Percentiles rank a stretch among this genome's conserved stretches.
phyloP scores from a whole-genome alignment of 441 rosid genomes.

The Biscutella laevigata region DNA sequence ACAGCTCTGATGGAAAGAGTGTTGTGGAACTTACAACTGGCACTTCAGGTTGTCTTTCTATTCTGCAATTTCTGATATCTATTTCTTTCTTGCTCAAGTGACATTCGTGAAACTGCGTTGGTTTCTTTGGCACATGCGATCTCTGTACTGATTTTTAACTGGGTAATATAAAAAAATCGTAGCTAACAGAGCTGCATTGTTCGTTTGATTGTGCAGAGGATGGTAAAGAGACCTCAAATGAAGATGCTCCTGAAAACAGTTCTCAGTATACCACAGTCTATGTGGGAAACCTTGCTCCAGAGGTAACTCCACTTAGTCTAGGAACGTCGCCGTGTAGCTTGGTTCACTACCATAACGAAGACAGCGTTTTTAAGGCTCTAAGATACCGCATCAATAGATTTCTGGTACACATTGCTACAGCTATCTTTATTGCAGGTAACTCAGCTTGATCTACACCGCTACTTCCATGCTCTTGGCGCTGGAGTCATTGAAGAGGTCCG shows the following conservation, averaged over 20 bases:
- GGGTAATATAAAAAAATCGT: too few species aligned
- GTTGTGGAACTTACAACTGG: slow-evolving; percentile 53
- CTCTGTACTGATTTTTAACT: too few species aligned
- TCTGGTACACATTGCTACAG: neutral
- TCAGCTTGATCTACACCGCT: slow-evolving; percentile 54
- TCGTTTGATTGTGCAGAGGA: slow-evolving; percentile 52
- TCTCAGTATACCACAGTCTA: slow-evolving; percentile 66
- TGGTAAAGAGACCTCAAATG: slow-evolving; percentile 44
- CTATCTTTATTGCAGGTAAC: slow-evolving; percentile 47
- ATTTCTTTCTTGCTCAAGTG: too few species aligned
- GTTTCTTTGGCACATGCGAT: too few species aligned
- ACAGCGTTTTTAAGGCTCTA: too few species aligned
- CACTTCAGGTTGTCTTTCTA: slow-evolving; percentile 37
- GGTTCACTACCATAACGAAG: too few species aligned
- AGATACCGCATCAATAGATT: too few species aligned
- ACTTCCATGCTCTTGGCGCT: slow-evolving; percentile 53
- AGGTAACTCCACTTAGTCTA: too few species aligned
- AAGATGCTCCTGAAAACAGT: slow-evolving; percentile 70
- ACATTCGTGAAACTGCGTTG: too few species aligned
- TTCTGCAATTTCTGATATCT: neutral
- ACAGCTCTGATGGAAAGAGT: slow-evolving; percentile 43
- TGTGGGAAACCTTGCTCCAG: slow-evolving; percentile 79
- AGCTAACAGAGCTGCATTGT: too few species aligned
- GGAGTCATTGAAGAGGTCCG: slow-evolving; percentile 78
- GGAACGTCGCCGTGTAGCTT: too few species aligned